Percentiles rank a stretch among this genome's conserved stretches.
These are phyloP conservation scores for Coix lacrymajobi DNA, from an alignment of 176 grass and related monocot genomes.

Conservation along the genomic window DNA sequence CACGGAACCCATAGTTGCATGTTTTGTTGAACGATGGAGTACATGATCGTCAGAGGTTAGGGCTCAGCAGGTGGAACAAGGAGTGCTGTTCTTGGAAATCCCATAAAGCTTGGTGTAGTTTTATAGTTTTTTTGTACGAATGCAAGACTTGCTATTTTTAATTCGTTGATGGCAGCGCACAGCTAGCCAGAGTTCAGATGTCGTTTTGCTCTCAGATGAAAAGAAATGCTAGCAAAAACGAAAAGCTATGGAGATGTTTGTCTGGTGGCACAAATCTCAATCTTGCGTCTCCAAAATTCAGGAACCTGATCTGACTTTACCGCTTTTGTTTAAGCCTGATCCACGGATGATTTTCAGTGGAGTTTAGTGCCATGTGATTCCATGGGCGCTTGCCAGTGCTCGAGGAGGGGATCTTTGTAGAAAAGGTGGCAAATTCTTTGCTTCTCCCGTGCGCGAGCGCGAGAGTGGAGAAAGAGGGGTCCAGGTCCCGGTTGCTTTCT, in stretches of 20 bases:
- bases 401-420: background rate
- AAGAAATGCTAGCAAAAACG: background rate
- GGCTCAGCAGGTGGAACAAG: background rate
- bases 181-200: background rate
- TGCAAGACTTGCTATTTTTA: background rate
- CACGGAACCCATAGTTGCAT: no score
- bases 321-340: constrained; percentile 5
- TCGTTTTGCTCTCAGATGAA: background rate
- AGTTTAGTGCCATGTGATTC: constrained; percentile 25
- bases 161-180: background rate
- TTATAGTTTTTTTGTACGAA: background rate
- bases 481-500: background rate
- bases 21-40: no score
- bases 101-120: background rate
- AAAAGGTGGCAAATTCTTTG: constrained; percentile 4
- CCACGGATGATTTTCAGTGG: constrained; percentile 6
- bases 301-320: constrained; percentile 27
- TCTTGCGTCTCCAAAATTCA: constrained; percentile 18
- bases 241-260: background rate
- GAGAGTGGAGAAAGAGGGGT: background rate
- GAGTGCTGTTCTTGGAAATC: background rate
- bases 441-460: constrained; percentile 12
- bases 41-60: background rate
- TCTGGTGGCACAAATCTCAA: constrained; percentile 44
- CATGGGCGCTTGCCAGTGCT: constrained; percentile 21